Evolutionary conservation across 148 eudicot genomes (phyloP).

Genomic region (Chenopodium berlandieri): DNA sequence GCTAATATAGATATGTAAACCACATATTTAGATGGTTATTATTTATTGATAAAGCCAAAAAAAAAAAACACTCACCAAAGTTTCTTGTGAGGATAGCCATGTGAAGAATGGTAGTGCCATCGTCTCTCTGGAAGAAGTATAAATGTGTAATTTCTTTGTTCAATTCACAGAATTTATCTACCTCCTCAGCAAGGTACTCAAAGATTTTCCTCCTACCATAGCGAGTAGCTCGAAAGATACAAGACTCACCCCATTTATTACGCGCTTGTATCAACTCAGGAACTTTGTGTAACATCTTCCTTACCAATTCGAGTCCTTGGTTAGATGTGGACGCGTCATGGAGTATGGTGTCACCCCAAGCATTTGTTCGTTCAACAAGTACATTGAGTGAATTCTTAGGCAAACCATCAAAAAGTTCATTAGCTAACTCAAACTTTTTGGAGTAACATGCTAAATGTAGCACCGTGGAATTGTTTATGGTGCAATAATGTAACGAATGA

Average conservation of each 20-base stretch:
- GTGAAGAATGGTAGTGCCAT: conserved; percentile 21
- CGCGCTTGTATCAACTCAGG: neutral
- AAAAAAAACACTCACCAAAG: neutral
- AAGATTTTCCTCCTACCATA: neutral
- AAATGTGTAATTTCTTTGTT: neutral
- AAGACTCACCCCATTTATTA: conserved; percentile 13
- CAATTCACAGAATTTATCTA: neutral
- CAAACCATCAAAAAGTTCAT: conserved; percentile 11
- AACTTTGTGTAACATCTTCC: neutral
- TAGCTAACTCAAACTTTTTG: conserved; percentile 11
- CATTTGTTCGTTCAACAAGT: neutral
- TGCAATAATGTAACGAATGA: conserved; percentile 1
- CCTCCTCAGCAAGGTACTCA: neutral
- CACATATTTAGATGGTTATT: too few species aligned
- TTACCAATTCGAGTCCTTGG: conserved; percentile 2
- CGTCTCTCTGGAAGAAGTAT: conserved; percentile 10
- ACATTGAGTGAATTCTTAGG: neutral
- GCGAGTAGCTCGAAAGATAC: conserved; percentile 16
- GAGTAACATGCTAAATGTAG: conserved; percentile 2
- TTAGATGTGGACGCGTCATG: conserved; percentile 13
- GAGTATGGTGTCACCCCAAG: conserved; percentile 15
- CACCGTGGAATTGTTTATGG: conserved; percentile 13
- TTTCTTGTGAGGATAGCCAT: conserved; percentile 18
- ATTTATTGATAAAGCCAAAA: neutral
- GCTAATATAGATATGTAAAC: too few species aligned